Evolutionary conservation across 306 rosid genomes (phyloP).

Genomic region (Abrus precatorius): DNA sequence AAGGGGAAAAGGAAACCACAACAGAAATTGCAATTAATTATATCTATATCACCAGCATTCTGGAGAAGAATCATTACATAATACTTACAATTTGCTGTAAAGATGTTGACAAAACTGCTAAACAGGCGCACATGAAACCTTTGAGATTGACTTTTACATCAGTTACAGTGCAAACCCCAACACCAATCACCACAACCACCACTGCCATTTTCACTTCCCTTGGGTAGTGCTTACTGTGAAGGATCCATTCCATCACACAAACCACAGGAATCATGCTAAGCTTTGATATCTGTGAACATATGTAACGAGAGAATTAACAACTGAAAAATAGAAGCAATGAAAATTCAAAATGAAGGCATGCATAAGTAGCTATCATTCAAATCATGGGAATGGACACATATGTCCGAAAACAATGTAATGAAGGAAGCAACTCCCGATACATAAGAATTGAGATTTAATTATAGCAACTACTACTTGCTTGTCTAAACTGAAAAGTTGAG

Average conservation of each 20-base stretch:
- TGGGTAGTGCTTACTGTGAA: slow-evolving; percentile 80
- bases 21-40: slow-evolving; percentile 20
- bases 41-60: slow-evolving; percentile 10
- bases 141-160: slow-evolving; percentile 91
- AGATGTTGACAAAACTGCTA: slow-evolving; percentile 86
- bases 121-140: slow-evolving; percentile 77
- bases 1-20: slow-evolving; percentile 14
- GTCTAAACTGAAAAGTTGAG: not conserved
- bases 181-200: slow-evolving; percentile 86
- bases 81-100: slow-evolving; percentile 94
- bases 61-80: slow-evolving; percentile 17
- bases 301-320: slow-evolving; percentile 34
- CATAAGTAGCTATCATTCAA: slow-evolving; percentile 5
- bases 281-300: slow-evolving; percentile 76
- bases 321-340: not conserved
- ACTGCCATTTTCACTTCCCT: slow-evolving; percentile 85
- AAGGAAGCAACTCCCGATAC: not conserved
- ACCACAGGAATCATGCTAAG: slow-evolving; percentile 99
- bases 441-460: not conserved
- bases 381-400: slow-evolving; percentile 4
- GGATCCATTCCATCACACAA: slow-evolving; percentile 94
- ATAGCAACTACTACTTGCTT: not conserved
- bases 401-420: not conserved
- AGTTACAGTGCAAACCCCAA: slow-evolving; percentile 92
- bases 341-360: slow-evolving; percentile 26